Base-by-base conservation (phyloP, 1,139 yeast genomes). In the Candida glucosophila region DNA sequence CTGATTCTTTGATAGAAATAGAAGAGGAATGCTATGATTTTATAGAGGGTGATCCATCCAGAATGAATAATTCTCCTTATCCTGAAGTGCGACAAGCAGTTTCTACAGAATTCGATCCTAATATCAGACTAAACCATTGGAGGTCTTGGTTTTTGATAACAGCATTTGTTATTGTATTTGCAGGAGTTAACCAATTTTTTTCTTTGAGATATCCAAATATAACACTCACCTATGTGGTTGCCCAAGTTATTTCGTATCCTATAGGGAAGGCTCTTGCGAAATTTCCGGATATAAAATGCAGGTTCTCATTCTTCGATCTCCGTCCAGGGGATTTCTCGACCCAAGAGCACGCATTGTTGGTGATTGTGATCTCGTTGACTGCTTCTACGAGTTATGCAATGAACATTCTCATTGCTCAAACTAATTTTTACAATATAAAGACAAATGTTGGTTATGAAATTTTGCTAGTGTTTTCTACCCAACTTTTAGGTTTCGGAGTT, bases 241-340 rank as follows among this genome's bases (percentile, higher is more conserved):
- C 71, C 29, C 82, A 77, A 43, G 50, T 77, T 31, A 58, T 77
- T 30, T 49, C 76, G 24, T 74, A 68, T 40, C 78, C 79, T 8
- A 55, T 67, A 37, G 85, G 83, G 26, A 47, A 47, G 27, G 31
- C 55, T 2, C 49, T 56, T 44, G 60, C 53, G 22, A 35, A 28
- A 22, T 30, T 75, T 12, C 82, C 82, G 4, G 59, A 61, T 29
- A 56, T 64, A 62, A 65, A 62, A 12, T n/a, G n/a, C n/a, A n/a
- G n/a, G n/a, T n/a, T n/a, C n/a, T n/a, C n/a, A n/a, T n/a, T n/a
- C n/a, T 15, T 19, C 14, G 37, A 38, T 12, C 34, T 48, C 23
- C 73, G 40, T 63, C 75, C 46, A 32, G 74, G 76, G 2, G 73
- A 74, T 6, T 28, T 18, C 63, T 18, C 59, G 11, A 25, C 17